A percentile compares a stretch with the other conserved stretches of the same genome.
Conservation (phyloP, 2,329 filamentous ascomycete species). For the Pseudocercospora fijiensis region DNA sequence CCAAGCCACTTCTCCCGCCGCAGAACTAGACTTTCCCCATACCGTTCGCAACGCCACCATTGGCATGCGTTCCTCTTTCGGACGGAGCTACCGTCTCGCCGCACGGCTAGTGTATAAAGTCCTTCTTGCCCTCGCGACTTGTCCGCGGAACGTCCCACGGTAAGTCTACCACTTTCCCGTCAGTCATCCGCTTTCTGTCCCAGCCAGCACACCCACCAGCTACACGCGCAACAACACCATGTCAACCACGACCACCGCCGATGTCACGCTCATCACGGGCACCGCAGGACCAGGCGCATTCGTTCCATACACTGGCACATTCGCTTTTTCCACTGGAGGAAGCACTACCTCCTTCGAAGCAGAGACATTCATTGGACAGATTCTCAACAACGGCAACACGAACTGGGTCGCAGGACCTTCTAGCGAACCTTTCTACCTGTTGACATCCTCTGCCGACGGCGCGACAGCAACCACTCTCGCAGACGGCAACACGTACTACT, state of each 20-base stretch:
- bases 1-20: neutral
- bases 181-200: neutral
- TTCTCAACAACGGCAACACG: neutral
- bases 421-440: slow-evolving; percentile 2
- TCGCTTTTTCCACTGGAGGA: neutral
- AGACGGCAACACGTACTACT: slow-evolving; percentile 10
- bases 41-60: neutral
- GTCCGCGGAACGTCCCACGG: neutral
- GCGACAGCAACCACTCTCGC: slow-evolving; percentile 11
- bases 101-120: neutral
- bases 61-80: neutral
- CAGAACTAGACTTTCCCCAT: slow-evolving; percentile 2
- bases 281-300: slow-evolving; percentile 3
- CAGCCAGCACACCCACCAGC: neutral
- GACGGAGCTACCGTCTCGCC: neutral
- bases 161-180: neutral
- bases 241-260: neutral
- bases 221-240: neutral
- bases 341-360: slow-evolving; percentile 1
- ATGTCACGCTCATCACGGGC: neutral
- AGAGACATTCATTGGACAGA: neutral
- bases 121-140: neutral
- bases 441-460: slow-evolving; percentile 1
- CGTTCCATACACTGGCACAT: slow-evolving; percentile 1
- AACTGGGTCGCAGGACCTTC: neutral